Percentiles rank a stretch among this genome's conserved stretches.
Evolutionary conservation across 495 filamentous ascomycete species (phyloP).

Genomic region (Geoglossum glabrum): DNA sequence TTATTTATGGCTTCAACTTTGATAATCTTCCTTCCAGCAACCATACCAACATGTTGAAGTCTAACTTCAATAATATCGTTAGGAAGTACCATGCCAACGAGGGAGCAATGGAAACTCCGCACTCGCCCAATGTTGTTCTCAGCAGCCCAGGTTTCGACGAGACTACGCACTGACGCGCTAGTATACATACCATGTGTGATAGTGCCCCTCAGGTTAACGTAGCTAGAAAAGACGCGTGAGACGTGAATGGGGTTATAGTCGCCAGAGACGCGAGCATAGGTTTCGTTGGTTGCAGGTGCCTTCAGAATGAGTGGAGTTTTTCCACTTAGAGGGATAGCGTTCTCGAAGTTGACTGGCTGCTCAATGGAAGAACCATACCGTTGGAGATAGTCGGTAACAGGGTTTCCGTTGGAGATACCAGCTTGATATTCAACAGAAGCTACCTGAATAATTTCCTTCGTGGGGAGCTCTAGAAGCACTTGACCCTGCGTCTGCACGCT

Average conservation of each 20-base stretch:
- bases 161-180: slow-evolving; percentile 85
- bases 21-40: slow-evolving; percentile 94
- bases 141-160: slow-evolving; percentile 98
- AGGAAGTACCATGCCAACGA: slow-evolving; percentile 95
- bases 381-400: slow-evolving; percentile 88
- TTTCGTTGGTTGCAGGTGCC: slow-evolving; percentile 93
- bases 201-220: slow-evolving; percentile 84
- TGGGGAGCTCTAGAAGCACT: slow-evolving; percentile 86
- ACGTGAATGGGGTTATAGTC: slow-evolving; percentile 99
- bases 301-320: slow-evolving; percentile 72
- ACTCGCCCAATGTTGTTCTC: slow-evolving; percentile 97
- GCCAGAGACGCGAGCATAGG: slow-evolving; percentile 89
- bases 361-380: slow-evolving; percentile 84
- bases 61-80: slow-evolving; percentile 88
- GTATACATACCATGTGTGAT: slow-evolving; percentile 99
- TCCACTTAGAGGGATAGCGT: slow-evolving; percentile 83
- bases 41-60: slow-evolving; percentile 93
- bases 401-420: slow-evolving; percentile 79
- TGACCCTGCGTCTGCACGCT: slow-evolving; percentile 82
- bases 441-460: slow-evolving; percentile 91
- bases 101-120: slow-evolving; percentile 80
- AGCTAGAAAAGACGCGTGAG: slow-evolving; percentile 84
- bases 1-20: slow-evolving; percentile 89
- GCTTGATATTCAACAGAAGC: slow-evolving; percentile 88
- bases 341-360: slow-evolving; percentile 93